These are phyloP conservation scores for Phytophthora cactorum DNA, from an alignment of 352 stramenopile species.

Conservation along the genomic window DNA sequence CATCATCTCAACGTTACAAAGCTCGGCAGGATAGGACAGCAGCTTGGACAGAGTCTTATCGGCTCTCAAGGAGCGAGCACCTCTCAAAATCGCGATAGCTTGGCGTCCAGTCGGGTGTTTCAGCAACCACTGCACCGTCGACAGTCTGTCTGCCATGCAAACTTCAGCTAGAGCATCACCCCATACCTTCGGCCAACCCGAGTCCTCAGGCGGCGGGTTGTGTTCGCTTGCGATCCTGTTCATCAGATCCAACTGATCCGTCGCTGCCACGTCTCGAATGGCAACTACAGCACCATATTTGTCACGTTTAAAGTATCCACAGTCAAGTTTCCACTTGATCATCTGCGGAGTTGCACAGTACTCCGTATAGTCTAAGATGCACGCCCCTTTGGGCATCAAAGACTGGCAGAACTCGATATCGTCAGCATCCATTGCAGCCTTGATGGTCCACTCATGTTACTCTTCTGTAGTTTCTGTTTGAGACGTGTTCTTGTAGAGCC, in stretches of 20 bases:
- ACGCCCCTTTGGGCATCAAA: background rate
- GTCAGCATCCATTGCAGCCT: background rate
- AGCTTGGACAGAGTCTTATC: background rate
- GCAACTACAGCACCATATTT: background rate
- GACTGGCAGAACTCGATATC: conserved; percentile 1
- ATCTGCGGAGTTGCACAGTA: background rate
- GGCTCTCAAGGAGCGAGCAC: background rate
- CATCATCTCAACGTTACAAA: background rate
- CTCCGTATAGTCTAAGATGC: conserved; percentile 1
- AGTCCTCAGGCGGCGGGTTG: background rate
- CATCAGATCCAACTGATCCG: conserved; percentile 2
- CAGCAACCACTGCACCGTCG: conserved; percentile 15
- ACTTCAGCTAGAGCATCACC: background rate
- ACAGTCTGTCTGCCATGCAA: background rate
- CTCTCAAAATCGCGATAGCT: background rate
- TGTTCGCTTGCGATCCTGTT: background rate
- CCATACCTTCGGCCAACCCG: background rate
- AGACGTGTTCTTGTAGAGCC: background rate
- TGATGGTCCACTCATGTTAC: background rate
- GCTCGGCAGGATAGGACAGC: background rate
- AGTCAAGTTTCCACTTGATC: conserved; percentile 6
- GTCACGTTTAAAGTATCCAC: conserved; percentile 1
- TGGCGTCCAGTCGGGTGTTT: conserved; percentile 8
- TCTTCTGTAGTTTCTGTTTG: background rate
- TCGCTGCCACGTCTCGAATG: background rate